Percentiles rank a stretch among this genome's conserved stretches.
phyloP scores from a whole-genome alignment of 805 yeast species.

The Myxozyma melibiosi region DNA sequence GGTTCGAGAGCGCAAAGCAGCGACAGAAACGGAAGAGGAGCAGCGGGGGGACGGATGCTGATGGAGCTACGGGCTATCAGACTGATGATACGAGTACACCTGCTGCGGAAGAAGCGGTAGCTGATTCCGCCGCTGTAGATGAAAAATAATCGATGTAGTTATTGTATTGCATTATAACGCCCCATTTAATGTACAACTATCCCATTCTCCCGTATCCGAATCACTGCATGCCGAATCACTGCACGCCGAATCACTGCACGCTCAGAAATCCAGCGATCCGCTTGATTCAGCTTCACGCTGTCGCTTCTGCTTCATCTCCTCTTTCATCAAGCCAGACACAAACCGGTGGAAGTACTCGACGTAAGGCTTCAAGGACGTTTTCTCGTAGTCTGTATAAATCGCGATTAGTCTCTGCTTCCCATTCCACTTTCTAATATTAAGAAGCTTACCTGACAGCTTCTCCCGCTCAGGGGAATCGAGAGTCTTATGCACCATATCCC shows the following conservation, averaged over 20 bases:
- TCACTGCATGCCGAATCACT: no score
- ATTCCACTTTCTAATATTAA: neutral
- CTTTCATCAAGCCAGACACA: constrained; percentile 59
- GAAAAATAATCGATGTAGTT: neutral
- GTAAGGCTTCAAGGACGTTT: constrained; percentile 71
- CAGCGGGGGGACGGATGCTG: neutral
- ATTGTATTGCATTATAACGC: neutral
- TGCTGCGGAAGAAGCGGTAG: neutral
- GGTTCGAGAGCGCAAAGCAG: constrained; percentile 31
- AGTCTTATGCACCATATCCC: constrained; percentile 3
- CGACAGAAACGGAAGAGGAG: constrained; percentile 30
- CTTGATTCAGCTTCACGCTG: constrained; percentile 25
- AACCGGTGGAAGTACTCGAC: constrained; percentile 65
- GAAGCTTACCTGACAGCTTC: constrained; percentile 10
- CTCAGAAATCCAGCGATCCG: constrained; percentile 14
- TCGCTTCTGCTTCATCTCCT: constrained; percentile 53
- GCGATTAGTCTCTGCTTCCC: constrained; percentile 8
- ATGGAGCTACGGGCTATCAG: neutral
- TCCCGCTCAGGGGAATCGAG: constrained; percentile 9
- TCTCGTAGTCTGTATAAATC: constrained; percentile 53
- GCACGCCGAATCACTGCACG: no score
- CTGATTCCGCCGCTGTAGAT: neutral
- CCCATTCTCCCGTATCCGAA: neutral
- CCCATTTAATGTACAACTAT: neutral
- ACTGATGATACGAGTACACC: neutral